phyloP scores from a whole-genome alignment of 306 rosid genomes.

The Corylus americana region DNA sequence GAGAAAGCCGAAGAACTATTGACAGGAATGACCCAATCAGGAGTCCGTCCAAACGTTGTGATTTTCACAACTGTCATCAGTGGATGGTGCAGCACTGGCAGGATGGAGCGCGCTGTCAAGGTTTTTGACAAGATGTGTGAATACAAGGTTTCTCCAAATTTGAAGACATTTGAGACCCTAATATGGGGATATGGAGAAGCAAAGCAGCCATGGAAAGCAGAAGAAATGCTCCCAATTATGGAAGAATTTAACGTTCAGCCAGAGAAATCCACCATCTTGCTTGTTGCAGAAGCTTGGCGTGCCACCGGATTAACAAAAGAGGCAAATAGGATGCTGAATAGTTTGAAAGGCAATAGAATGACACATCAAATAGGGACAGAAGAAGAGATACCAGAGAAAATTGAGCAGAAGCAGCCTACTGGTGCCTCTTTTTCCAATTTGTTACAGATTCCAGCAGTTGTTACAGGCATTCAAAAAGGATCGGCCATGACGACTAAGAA shows the following conservation, averaged over 20 bases:
- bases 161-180: slow-evolving; percentile 74
- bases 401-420: slow-evolving; percentile 39
- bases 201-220: slow-evolving; percentile 69
- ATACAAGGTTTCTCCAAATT: slow-evolving; percentile 55
- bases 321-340: slow-evolving; percentile 47
- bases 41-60: slow-evolving; percentile 66
- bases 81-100: slow-evolving; percentile 71
- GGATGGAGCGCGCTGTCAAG: slow-evolving; percentile 64
- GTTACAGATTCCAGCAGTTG: slow-evolving; percentile 47
- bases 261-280: slow-evolving; percentile 50
- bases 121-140: slow-evolving; percentile 61
- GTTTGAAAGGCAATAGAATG: slow-evolving; percentile 25
- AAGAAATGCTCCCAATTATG: slow-evolving; percentile 66
- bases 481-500: slow-evolving; percentile 44
- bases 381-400: slow-evolving; percentile 32
- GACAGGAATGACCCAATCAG: slow-evolving; percentile 42
- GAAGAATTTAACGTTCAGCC: slow-evolving; percentile 51
- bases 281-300: slow-evolving; percentile 70
- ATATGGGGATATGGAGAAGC: slow-evolving; percentile 66
- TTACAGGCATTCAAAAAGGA: slow-evolving; percentile 42
- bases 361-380: slow-evolving; percentile 26
- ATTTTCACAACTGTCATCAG: slow-evolving; percentile 64
- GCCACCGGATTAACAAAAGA: slow-evolving; percentile 53
- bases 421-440: slow-evolving; percentile 36
- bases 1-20: slow-evolving; percentile 68